Conservation (phyloP, 768 basidiomycete genomes). For the Strobilomyces confusus region DNA sequence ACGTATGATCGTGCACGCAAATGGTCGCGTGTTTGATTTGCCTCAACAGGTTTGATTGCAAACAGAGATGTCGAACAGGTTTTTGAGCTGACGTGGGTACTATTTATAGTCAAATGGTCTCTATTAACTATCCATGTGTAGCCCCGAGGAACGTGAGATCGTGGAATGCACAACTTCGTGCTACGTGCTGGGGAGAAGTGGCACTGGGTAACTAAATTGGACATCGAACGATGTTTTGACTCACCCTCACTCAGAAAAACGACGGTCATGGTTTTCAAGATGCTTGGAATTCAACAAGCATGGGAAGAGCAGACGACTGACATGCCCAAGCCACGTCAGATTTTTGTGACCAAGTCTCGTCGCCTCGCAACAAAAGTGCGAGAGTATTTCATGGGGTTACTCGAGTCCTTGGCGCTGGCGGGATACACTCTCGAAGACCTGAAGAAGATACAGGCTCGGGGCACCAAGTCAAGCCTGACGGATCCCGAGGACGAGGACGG, state of each 20-base stretch:
- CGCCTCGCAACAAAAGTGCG: slow-evolving; percentile 65
- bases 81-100: slow-evolving; percentile 24
- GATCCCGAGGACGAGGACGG: slow-evolving; percentile 33
- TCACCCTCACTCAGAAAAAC: slow-evolving; percentile 49
- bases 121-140: slow-evolving; percentile 12
- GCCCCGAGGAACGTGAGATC: slow-evolving; percentile 49
- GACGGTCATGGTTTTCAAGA: slow-evolving; percentile 74
- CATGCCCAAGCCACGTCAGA: slow-evolving; percentile 52
- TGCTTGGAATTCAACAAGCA: slow-evolving; percentile 59
- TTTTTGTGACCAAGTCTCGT: slow-evolving; percentile 70
- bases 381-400: slow-evolving; percentile 56
- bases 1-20: not conserved
- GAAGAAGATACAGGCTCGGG: slow-evolving; percentile 19
- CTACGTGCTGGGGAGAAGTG: slow-evolving; percentile 67
- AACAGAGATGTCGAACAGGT: slow-evolving; percentile 26
- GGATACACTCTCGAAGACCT: slow-evolving; percentile 39
- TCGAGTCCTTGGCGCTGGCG: slow-evolving; percentile 40
- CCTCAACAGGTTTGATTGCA: slow-evolving; percentile 18
- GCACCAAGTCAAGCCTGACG: slow-evolving; percentile 23
- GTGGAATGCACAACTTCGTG: slow-evolving; percentile 58
- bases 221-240: not conserved
- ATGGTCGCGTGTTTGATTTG: not conserved
- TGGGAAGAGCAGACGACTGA: slow-evolving; percentile 34
- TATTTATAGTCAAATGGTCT: slow-evolving; percentile 12
- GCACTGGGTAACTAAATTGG: slow-evolving; percentile 53